phyloP scores from a whole-genome alignment of 148 eudicot genomes.

The Rhododendron vialii region DNA sequence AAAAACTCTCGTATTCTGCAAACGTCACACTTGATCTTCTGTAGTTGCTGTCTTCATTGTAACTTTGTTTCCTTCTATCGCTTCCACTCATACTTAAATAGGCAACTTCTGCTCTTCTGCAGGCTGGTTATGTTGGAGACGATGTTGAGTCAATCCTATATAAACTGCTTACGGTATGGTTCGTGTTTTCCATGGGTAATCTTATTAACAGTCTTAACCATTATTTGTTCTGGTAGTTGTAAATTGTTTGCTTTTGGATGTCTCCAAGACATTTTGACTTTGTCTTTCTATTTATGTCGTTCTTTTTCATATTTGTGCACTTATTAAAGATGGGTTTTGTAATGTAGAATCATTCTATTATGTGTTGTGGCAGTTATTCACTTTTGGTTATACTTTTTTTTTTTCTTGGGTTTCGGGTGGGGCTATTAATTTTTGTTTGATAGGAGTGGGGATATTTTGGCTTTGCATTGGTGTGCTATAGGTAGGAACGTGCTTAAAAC shows the following conservation, averaged over 20 bases:
- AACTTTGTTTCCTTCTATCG: not conserved
- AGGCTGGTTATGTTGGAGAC: slow-evolving; percentile 99
- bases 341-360: not conserved
- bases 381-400: not conserved
- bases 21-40: not conserved
- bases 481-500: not conserved
- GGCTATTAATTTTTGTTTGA: not conserved
- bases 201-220: not conserved
- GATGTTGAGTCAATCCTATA: slow-evolving; percentile 92
- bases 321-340: not conserved
- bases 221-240: not conserved
- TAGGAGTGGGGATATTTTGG: not conserved
- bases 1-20: not conserved
- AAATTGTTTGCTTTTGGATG: not conserved
- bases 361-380: not conserved
- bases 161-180: slow-evolving; percentile 70
- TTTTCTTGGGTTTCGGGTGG: not conserved
- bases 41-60: not conserved
- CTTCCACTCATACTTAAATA: not conserved
- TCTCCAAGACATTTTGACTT: not conserved
- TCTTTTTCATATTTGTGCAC: not conserved
- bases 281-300: not conserved
- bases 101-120: slow-evolving; percentile 25
- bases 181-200: slow-evolving; percentile 4
- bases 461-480: not conserved